A percentile compares a stretch with the other conserved stretches of the same genome.
Conservation (phyloP, 768 basidiomycete genomes). For the Leccinum broughii region DNA sequence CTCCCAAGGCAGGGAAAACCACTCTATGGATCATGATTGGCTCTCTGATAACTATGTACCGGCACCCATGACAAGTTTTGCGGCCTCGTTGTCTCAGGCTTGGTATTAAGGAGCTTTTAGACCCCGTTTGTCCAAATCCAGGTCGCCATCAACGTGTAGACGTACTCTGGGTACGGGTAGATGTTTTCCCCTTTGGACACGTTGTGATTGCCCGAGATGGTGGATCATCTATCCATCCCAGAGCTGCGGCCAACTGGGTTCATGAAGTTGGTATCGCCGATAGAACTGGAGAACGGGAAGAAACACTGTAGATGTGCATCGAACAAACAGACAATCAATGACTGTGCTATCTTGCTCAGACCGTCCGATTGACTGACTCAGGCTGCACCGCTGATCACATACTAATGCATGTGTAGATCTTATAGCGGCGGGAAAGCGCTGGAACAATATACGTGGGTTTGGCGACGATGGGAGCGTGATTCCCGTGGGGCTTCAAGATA, state of each 20-base stretch:
- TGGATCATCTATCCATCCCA: constrained; percentile 1
- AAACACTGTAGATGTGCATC: not conserved
- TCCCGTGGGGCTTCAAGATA: not conserved
- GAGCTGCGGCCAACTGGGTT: not conserved
- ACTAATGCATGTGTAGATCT: not conserved
- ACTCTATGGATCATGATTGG: not conserved
- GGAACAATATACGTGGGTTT: not conserved
- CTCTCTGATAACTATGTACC: not conserved
- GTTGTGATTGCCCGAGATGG: constrained; percentile 1
- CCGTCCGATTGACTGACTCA: not conserved
- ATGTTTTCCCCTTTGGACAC: not conserved
- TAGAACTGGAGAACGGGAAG: not conserved
- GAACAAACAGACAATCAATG: constrained; percentile 1
- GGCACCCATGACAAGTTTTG: not conserved
- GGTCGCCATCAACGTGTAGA: constrained; percentile 4
- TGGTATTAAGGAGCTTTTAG: not conserved
- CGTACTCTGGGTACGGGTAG: constrained; percentile 10
- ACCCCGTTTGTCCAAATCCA: not conserved
- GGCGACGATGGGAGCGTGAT: not conserved
- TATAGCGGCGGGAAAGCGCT: not conserved
- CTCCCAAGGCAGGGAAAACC: constrained; percentile 4
- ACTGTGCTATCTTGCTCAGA: not conserved
- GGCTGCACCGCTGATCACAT: constrained; percentile 5
- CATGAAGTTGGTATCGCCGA: not conserved
- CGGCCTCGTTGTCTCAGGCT: not conserved